These are phyloP conservation scores for Ophiocordyceps camponoti-leonardi DNA, from an alignment of 2,329 filamentous ascomycete genomes.

Conservation along the genomic window DNA sequence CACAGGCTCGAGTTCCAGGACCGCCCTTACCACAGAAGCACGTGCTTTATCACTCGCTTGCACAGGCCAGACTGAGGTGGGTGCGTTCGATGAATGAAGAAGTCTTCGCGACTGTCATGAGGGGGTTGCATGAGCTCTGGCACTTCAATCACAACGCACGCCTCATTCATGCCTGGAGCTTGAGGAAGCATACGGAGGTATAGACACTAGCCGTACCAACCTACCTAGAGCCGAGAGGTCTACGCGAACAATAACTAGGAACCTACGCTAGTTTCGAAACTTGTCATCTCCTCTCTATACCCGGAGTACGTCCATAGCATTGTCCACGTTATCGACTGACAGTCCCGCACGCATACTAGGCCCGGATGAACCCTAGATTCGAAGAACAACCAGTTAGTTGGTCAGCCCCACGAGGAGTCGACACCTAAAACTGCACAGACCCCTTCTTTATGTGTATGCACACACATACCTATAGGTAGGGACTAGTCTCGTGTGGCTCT, in stretches of 20 bases:
- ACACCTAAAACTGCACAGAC: not conserved
- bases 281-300: too few species aligned
- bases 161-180: not conserved
- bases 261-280: too few species aligned
- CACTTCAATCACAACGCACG: not conserved
- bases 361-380: not conserved
- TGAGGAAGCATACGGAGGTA: too few species aligned
- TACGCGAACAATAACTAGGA: too few species aligned
- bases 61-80: too few species aligned
- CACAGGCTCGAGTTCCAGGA: too few species aligned
- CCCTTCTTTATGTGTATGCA: not conserved
- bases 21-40: too few species aligned
- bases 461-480: not conserved
- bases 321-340: not conserved
- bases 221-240: too few species aligned
- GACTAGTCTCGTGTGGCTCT: too few species aligned
- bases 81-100: not conserved
- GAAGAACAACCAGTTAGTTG: not conserved
- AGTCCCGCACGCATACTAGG: not conserved
- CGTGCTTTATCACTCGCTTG: too few species aligned
- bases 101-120: not conserved
- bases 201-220: too few species aligned
- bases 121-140: not conserved
- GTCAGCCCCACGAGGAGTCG: not conserved
- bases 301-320: too few species aligned